phyloP scores from a whole-genome alignment of 768 basidiomycete species.

The Chiua virens region DNA sequence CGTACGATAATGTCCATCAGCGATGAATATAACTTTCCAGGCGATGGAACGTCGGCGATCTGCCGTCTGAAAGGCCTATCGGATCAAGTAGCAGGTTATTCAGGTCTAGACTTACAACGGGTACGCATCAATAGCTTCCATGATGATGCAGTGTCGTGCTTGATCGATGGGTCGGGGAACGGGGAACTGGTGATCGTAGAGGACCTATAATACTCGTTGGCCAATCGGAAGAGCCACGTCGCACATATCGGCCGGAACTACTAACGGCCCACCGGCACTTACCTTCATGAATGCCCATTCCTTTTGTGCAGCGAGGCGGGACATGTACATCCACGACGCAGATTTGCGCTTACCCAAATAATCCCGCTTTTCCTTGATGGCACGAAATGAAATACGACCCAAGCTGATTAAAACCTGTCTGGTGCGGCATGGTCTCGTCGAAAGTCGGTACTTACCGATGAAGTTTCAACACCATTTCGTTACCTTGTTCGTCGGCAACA shows the following conservation, averaged over 20 bases:
- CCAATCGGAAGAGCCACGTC: background rate
- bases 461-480: slow-evolving; percentile 88
- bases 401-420: slow-evolving; percentile 52
- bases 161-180: slow-evolving; percentile 95
- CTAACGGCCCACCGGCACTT: background rate
- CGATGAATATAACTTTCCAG: slow-evolving; percentile 85
- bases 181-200: slow-evolving; percentile 90
- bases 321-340: slow-evolving; percentile 99
- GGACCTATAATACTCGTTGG: slow-evolving; percentile 52
- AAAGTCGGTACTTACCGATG: slow-evolving; percentile 61
- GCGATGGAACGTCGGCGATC: slow-evolving; percentile 77
- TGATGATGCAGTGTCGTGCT: slow-evolving; percentile 90
- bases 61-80: slow-evolving; percentile 61
- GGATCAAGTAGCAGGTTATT: background rate
- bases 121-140: slow-evolving; percentile 95
- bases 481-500: slow-evolving; percentile 81
- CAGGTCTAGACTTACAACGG: slow-evolving; percentile 65
- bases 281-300: slow-evolving; percentile 99
- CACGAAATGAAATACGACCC: slow-evolving; percentile 95
- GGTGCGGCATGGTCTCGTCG: background rate
- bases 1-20: slow-evolving; percentile 97
- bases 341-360: slow-evolving; percentile 94
- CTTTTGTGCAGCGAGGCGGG: slow-evolving; percentile 91
- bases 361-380: slow-evolving; percentile 95
- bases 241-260: background rate